Percentiles rank a stretch among this genome's conserved stretches.
These are phyloP conservation scores for Apodospora peruviana DNA, from an alignment of 495 filamentous ascomycete species.

Conservation along the genomic window DNA sequence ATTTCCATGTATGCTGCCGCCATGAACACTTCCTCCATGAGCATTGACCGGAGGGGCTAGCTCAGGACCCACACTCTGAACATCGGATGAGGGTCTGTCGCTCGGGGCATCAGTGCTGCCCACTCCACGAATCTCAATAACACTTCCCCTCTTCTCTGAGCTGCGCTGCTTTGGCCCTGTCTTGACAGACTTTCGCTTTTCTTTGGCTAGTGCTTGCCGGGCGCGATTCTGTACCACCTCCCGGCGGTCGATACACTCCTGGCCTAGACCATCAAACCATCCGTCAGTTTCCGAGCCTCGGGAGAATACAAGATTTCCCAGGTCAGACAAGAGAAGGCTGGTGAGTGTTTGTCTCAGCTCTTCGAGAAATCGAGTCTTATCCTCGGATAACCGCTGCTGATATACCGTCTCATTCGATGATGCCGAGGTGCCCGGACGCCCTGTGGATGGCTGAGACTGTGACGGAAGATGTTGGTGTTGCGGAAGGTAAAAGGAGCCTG, in stretches of 20 bases:
- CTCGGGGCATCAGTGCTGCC: slow-evolving; percentile 29
- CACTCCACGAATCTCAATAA: slow-evolving; percentile 41
- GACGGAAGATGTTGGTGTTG: slow-evolving; percentile 36
- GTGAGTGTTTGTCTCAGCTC: slow-evolving; percentile 75
- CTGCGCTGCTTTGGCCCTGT: slow-evolving; percentile 39
- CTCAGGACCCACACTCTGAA: slow-evolving; percentile 23
- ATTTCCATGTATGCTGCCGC: slow-evolving; percentile 29
- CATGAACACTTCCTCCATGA: slow-evolving; percentile 14
- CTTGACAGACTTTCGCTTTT: slow-evolving; percentile 40
- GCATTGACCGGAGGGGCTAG: slow-evolving; percentile 25
- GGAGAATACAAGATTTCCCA: slow-evolving; percentile 78
- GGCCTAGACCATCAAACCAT: slow-evolving; percentile 76
- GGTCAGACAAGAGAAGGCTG: slow-evolving; percentile 82
- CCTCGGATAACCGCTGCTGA: slow-evolving; percentile 46
- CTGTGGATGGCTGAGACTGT: slow-evolving; percentile 33
- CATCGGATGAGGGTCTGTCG: slow-evolving; percentile 24
- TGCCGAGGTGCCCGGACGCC: slow-evolving; percentile 48
- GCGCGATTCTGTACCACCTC: slow-evolving; percentile 54
- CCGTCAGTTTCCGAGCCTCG: slow-evolving; percentile 87
- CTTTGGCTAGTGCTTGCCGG: slow-evolving; percentile 31
- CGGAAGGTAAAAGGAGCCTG: slow-evolving; percentile 37
- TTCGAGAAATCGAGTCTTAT: slow-evolving; percentile 61
- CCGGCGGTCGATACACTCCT: slow-evolving; percentile 70
- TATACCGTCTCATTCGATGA: slow-evolving; percentile 57
- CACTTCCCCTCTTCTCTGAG: slow-evolving; percentile 56